Base-by-base conservation (phyloP, 495 filamentous ascomycete species). In the Haplographium delicatum region DNA sequence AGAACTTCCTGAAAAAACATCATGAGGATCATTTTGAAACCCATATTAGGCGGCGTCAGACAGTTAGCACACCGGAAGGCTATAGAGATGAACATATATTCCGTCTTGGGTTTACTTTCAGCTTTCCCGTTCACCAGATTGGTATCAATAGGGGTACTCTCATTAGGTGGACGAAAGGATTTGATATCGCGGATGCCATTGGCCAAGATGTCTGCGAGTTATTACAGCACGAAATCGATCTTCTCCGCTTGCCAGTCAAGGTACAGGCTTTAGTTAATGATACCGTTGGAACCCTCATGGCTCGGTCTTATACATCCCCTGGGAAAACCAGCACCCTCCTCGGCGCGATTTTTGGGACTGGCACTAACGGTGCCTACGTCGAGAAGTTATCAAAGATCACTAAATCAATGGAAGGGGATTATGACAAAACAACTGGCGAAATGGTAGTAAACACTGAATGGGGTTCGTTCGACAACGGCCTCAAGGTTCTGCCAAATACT, bases 361-460 rank as follows among this genome's bases (percentile, higher is more conserved):
- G 91, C 42, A 96, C 91, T 59, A 96, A 96, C 63, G 91, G 91
- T 16, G 91, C 89, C 3, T 96, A 96, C 61, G 80, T 96, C 15
- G 86, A 90, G 69, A 86, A 86, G 62, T 62, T 88, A 10, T 59
- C 68, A 42, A 81, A 82, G 24, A 72, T 89, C 54, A 84, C 76
- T 51, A 90, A 89, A 63, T 72, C 83, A 25, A 63, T 80, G 33
- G 64, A 70, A 24, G 76, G 79, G 23, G 75, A 83, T 18, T 94
- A 86, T 57, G 89, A 97, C 66, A 79, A 77, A 39, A 82, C 79
- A 3, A 94, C 91, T 0, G 89, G 90, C 16, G 80, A 91, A 47
- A 98, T 98, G 93, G 89, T 98, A 47, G 81, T 98, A 65, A 98
- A 98, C 68, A 91, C 89, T 2, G 93, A 98, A 70, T 98, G 93